phyloP scores from a whole-genome alignment of 1,139 yeast species.

The Taphrina deformans region DNA sequence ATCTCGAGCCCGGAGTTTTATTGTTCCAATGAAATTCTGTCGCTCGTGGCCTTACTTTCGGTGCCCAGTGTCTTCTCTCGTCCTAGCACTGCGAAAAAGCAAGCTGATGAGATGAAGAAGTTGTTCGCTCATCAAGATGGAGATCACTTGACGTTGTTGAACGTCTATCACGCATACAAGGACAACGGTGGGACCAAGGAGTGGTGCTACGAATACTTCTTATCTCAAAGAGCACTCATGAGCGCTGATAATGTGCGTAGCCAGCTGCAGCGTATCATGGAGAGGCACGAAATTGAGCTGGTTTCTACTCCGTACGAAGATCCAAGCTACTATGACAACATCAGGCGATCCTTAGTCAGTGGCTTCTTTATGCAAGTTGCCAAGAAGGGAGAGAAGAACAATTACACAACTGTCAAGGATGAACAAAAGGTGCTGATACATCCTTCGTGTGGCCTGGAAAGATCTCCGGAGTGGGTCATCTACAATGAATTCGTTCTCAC shows the following conservation, averaged over 20 bases:
- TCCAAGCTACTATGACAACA: slow-evolving; percentile 63
- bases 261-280: slow-evolving; percentile 83
- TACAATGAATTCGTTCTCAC: slow-evolving; percentile 95
- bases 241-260: slow-evolving; percentile 82
- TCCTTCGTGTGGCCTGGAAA: slow-evolving; percentile 85
- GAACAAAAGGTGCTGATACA: slow-evolving; percentile 93
- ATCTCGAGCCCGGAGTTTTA: slow-evolving; percentile 80
- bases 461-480: slow-evolving; percentile 87
- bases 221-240: slow-evolving; percentile 76
- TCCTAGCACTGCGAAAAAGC: slow-evolving; percentile 82
- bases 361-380: slow-evolving; percentile 99
- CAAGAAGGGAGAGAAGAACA: slow-evolving; percentile 71
- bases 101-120: slow-evolving; percentile 89
- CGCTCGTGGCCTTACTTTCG: slow-evolving; percentile 85
- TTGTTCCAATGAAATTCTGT: slow-evolving; percentile 84
- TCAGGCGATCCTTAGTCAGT: slow-evolving; percentile 81
- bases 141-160: slow-evolving; percentile 86
- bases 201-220: slow-evolving; percentile 91
- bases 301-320: slow-evolving; percentile 69
- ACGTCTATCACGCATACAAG: slow-evolving; percentile 82
- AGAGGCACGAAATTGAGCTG: slow-evolving; percentile 70
- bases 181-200: slow-evolving; percentile 58
- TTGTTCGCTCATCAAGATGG: slow-evolving; percentile 92
- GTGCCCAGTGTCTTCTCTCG: slow-evolving; percentile 94
- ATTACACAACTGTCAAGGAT: slow-evolving; percentile 85